A percentile compares a stretch with the other conserved stretches of the same genome.
Conservation (phyloP, 192 early-diverging fungal genomes). For the Coemansia aciculifera region DNA sequence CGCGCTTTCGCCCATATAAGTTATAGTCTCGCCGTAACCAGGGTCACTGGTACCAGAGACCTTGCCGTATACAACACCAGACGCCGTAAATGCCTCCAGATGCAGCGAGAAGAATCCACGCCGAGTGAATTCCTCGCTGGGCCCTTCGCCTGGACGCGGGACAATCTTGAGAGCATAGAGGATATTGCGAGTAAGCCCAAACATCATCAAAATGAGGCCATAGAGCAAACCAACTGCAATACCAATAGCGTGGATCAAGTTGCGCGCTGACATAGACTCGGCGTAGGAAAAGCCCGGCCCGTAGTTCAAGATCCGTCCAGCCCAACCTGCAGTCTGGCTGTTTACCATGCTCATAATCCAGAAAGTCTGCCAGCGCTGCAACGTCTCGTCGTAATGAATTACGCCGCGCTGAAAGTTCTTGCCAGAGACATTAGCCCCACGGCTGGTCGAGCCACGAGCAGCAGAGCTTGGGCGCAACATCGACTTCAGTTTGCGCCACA, state of each 20-base stretch:
- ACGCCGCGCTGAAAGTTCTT: conserved; percentile 22
- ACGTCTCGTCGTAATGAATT: conserved; percentile 44
- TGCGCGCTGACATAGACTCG: conserved; percentile 61
- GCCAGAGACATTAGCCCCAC: background rate
- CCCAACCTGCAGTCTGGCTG: conserved; percentile 24
- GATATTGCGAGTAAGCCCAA: conserved; percentile 53
- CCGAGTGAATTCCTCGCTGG: conserved; percentile 61
- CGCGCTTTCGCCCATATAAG: conserved; percentile 77
- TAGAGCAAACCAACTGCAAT: conserved; percentile 48
- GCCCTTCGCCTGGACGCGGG: conserved; percentile 71
- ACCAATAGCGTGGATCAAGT: conserved; percentile 49
- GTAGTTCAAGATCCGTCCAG: conserved; percentile 42
- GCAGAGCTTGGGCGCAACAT: background rate
- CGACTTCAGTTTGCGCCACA: conserved; percentile 4
- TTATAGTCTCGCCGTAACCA: conserved; percentile 80
- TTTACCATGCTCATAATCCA: conserved; percentile 53
- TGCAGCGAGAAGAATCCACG: conserved; percentile 47
- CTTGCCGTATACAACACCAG: conserved; percentile 39
- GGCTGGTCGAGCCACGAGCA: background rate
- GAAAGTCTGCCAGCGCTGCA: conserved; percentile 53
- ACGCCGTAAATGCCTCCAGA: conserved; percentile 36
- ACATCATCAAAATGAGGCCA: conserved; percentile 32
- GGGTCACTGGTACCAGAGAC: conserved; percentile 65
- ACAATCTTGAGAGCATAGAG: conserved; percentile 57
- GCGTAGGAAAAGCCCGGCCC: conserved; percentile 61